These are phyloP conservation scores for Xylaria venustula DNA, from an alignment of 495 filamentous ascomycete species.

Conservation along the genomic window DNA sequence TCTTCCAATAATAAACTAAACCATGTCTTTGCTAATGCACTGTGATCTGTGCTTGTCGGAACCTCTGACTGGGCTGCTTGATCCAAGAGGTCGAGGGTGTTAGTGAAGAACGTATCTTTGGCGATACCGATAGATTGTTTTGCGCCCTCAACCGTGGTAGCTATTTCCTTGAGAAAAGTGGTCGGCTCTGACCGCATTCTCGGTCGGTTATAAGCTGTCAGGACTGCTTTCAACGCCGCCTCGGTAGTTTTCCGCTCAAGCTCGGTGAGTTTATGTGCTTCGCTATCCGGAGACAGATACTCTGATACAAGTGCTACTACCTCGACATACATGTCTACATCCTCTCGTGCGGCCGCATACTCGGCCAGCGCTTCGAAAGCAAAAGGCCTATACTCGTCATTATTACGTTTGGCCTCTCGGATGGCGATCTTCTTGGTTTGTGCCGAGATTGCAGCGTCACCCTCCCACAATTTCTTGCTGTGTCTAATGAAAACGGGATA, in stretches of 20 bases:
- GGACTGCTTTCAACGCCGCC: conserved; percentile 39
- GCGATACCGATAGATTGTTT: conserved; percentile 23
- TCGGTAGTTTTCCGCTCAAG: conserved; percentile 36
- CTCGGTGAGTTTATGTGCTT: conserved; percentile 33
- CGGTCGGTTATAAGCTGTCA: conserved; percentile 41
- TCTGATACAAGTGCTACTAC: conserved; percentile 61
- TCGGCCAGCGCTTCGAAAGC: conserved; percentile 71
- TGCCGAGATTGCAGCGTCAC: conserved; percentile 43
- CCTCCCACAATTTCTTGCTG: conserved; percentile 57
- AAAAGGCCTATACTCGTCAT: conserved; percentile 72
- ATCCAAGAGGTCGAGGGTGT: conserved; percentile 16
- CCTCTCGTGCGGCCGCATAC: conserved; percentile 60
- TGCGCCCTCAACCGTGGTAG: conserved; percentile 16
- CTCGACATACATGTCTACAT: conserved; percentile 66
- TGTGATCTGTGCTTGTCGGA: neutral
- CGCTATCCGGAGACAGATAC: conserved; percentile 45
- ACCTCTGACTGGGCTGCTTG: conserved; percentile 10
- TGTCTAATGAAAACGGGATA: conserved; percentile 73
- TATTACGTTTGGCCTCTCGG: conserved; percentile 88
- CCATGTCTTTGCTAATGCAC: conserved; percentile 32
- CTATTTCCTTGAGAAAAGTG: conserved; percentile 32
- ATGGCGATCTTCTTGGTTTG: conserved; percentile 62
- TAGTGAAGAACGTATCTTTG: conserved; percentile 24
- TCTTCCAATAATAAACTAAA: conserved; percentile 37
- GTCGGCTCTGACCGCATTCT: conserved; percentile 33